These are phyloP conservation scores for Biscogniauxia marginata DNA, from an alignment of 2,329 filamentous ascomycete species.

Conservation along the genomic window DNA sequence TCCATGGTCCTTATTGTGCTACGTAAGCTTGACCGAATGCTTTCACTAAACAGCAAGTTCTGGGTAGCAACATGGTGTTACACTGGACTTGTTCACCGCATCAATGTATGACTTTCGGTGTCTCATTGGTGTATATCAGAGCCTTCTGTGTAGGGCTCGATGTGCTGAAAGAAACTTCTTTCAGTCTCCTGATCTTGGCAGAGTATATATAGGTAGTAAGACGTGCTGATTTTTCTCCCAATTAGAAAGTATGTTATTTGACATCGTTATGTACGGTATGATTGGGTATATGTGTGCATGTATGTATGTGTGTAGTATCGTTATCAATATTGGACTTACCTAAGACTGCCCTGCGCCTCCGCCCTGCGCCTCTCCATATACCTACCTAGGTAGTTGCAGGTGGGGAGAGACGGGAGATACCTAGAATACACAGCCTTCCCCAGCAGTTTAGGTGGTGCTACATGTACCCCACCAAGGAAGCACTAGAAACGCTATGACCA, in stretches of 20 bases:
- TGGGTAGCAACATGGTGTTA: too few species aligned
- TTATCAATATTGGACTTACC: neutral
- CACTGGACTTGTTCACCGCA: neutral
- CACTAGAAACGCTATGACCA: neutral
- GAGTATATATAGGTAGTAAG: neutral
- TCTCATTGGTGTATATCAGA: neutral
- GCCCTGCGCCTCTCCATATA: neutral
- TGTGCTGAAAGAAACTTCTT: neutral
- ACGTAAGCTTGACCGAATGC: neutral
- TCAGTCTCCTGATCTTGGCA: neutral
- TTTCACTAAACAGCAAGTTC: neutral
- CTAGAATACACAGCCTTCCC: too few species aligned
- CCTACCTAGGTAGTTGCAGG: too few species aligned
- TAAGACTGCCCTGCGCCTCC: neutral
- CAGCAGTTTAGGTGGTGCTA: too few species aligned
- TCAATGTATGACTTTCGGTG: neutral
- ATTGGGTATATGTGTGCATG: neutral
- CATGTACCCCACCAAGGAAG: too few species aligned
- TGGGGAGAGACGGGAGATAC: too few species aligned
- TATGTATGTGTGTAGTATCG: neutral
- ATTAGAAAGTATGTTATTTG: neutral
- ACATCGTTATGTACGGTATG: neutral
- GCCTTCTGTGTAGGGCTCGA: neutral
- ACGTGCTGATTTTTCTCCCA: neutral
- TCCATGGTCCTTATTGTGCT: neutral